phyloP scores from a whole-genome alignment of 2,329 filamentous ascomycete genomes.

The Trichoderma simmonsii region DNA sequence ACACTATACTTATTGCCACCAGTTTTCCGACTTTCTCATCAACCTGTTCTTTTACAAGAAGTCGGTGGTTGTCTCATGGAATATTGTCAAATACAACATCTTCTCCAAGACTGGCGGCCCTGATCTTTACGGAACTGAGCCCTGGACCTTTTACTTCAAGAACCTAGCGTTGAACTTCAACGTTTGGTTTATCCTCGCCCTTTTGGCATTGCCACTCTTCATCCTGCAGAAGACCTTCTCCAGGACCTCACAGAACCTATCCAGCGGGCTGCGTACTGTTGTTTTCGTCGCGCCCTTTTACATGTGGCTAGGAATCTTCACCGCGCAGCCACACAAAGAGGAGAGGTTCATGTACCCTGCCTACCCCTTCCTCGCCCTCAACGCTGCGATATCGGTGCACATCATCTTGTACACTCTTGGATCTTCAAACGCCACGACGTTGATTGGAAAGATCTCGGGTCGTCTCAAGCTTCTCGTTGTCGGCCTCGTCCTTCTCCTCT shows the following conservation, averaged over 20 bases:
- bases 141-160: slow-evolving; percentile 94
- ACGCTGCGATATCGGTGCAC: slow-evolving; percentile 81
- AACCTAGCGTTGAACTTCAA: slow-evolving; percentile 95
- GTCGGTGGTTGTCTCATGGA: slow-evolving; percentile 74
- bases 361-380: slow-evolving; percentile 86
- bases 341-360: slow-evolving; percentile 98
- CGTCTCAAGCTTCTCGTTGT: slow-evolving; percentile 69
- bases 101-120: slow-evolving; percentile 80
- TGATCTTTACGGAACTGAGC: slow-evolving; percentile 90
- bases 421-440: slow-evolving; percentile 61
- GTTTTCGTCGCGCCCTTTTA: slow-evolving; percentile 86
- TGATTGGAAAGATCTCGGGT: slow-evolving; percentile 70
- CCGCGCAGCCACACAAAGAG: slow-evolving; percentile 91
- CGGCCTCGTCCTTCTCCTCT: slow-evolving; percentile 57
- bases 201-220: slow-evolving; percentile 72
- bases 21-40: slow-evolving; percentile 67
- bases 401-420: slow-evolving; percentile 74
- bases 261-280: slow-evolving; percentile 70
- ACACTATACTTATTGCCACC: not conserved
- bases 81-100: slow-evolving; percentile 94
- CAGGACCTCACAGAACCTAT: slow-evolving; percentile 58
- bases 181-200: slow-evolving; percentile 80
- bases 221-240: slow-evolving; percentile 67
- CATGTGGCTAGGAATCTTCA: slow-evolving; percentile 90
- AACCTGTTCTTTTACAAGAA: slow-evolving; percentile 86